A percentile compares a stretch with the other conserved stretches of the same genome.
Conservation (phyloP, 306 rosid genomes). For the Trifolium subterraneum region DNA sequence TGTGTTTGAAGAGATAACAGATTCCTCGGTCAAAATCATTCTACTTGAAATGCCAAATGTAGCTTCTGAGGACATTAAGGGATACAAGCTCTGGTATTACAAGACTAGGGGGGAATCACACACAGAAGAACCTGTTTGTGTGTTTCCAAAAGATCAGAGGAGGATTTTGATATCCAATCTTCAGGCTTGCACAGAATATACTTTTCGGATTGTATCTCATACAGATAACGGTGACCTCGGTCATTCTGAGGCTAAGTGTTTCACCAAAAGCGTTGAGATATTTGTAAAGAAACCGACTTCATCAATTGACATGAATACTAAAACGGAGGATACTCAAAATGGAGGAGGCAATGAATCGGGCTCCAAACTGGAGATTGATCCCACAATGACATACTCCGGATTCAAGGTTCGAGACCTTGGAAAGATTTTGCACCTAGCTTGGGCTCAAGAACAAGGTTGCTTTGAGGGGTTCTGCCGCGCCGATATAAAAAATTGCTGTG, state of each 20-base stretch:
- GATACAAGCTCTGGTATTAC: constrained; percentile 97
- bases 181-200: constrained; percentile 91
- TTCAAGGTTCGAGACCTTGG: constrained; percentile 97
- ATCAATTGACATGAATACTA: constrained; percentile 46
- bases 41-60: constrained; percentile 74
- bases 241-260: constrained; percentile 97
- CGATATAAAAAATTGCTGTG: constrained; percentile 73
- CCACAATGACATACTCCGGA: constrained; percentile 57
- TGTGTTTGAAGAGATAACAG: constrained; percentile 84
- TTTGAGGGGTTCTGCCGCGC: constrained; percentile 79
- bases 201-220: constrained; percentile 80
- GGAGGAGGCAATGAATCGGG: constrained; percentile 62
- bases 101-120: constrained; percentile 72
- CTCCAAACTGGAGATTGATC: constrained; percentile 60
- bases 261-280: constrained; percentile 89
- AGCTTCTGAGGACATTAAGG: constrained; percentile 63
- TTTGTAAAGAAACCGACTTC: constrained; percentile 59
- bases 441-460: constrained; percentile 84
- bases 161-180: constrained; percentile 85
- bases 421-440: constrained; percentile 73
- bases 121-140: constrained; percentile 81
- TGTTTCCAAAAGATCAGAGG: constrained; percentile 84
- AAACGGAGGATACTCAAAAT: constrained; percentile 51
- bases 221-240: constrained; percentile 83
- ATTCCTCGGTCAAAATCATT: constrained; percentile 82